Conservation (phyloP, 495 filamentous ascomycete species). For the Aspergillus bridgeri region DNA sequence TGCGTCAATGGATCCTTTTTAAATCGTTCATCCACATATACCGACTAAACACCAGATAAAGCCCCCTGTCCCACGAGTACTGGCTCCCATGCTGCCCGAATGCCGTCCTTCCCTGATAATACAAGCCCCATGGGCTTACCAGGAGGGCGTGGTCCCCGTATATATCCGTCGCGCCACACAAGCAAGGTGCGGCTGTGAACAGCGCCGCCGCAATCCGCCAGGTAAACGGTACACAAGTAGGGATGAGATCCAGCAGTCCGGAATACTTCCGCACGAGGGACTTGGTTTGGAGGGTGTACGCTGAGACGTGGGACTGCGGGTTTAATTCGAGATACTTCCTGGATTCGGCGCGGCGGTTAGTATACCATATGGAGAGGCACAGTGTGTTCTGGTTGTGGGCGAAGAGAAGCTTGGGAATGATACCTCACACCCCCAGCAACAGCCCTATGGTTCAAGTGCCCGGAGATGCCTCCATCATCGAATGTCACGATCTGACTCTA, state of each 20-base stretch:
- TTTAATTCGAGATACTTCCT: conserved; percentile 5
- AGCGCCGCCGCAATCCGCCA: conserved; percentile 6
- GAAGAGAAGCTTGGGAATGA: neutral
- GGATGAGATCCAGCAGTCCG: conserved; percentile 4
- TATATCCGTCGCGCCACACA: neutral
- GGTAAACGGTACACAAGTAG: conserved; percentile 7
- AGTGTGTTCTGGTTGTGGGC: neutral
- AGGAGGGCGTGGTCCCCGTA: conserved; percentile 8
- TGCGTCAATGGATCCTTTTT: conserved; percentile 1
- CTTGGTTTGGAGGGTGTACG: conserved; percentile 6
- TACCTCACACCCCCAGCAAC: conserved; percentile 7
- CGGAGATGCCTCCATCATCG: conserved; percentile 8
- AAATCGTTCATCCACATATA: conserved; percentile 16
- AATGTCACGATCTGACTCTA: conserved; percentile 9
- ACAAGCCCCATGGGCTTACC: conserved; percentile 9
- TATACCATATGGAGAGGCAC: too few relatives aligned
- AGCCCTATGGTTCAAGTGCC: conserved; percentile 11
- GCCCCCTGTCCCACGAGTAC: conserved; percentile 10
- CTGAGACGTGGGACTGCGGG: neutral
- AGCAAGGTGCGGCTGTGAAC: neutral
- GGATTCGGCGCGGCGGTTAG: neutral
- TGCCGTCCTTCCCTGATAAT: conserved; percentile 4
- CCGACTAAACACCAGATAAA: conserved; percentile 13
- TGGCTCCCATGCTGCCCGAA: conserved; percentile 12
- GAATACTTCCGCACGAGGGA: conserved; percentile 9